These are phyloP conservation scores for Kurtzmaniella quercitrusa DNA, from an alignment of 1,139 yeast genomes.

Conservation along the genomic window DNA sequence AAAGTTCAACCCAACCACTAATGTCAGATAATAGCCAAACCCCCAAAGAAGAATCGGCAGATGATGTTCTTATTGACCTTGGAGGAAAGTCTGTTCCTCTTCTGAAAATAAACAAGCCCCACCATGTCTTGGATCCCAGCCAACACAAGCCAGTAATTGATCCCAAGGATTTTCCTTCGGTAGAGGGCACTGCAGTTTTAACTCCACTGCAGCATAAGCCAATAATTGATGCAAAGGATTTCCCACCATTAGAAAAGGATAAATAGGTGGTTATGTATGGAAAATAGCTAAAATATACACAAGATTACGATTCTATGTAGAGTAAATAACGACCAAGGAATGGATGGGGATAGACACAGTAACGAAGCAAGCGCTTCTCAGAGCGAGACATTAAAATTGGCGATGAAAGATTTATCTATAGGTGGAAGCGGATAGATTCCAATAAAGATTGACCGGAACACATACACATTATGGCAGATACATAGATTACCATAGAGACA, in stretches of 20 bases:
- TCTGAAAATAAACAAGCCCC: slow-evolving; percentile 37
- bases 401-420: no score
- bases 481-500: no score
- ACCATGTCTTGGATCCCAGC: slow-evolving; percentile 34
- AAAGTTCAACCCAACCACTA: neutral
- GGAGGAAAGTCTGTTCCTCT: slow-evolving; percentile 39
- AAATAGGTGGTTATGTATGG: neutral
- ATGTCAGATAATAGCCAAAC: neutral
- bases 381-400: no score
- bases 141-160: slow-evolving; percentile 9
- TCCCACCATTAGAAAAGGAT: slow-evolving; percentile 4
- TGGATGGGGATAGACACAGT: no score
- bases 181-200: slow-evolving; percentile 11
- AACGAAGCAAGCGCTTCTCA: no score
- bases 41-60: slow-evolving; percentile 12
- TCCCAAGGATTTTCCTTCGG: slow-evolving; percentile 20
- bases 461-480: no score
- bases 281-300: neutral
- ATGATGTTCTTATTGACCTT: slow-evolving; percentile 27
- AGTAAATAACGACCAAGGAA: no score
- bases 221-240: slow-evolving; percentile 14
- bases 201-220: slow-evolving; percentile 18
- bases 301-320: no score
- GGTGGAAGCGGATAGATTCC: no score
- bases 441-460: no score